Conservation (phyloP, 352 stramenopile species). For the Aphanomyces stellatus region DNA sequence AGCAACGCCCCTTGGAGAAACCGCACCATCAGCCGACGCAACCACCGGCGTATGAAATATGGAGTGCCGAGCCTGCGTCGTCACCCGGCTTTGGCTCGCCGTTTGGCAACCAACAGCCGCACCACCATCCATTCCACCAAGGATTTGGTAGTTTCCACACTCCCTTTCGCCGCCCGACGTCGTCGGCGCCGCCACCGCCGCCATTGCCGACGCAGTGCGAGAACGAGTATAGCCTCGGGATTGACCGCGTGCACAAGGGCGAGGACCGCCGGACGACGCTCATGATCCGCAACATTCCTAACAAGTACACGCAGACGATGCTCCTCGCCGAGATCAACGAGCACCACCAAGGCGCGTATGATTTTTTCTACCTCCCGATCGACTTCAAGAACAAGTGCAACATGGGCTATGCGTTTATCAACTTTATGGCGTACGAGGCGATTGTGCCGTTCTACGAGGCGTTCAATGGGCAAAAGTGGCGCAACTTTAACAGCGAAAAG, state of each 20-base stretch:
- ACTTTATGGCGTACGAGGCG: slow-evolving; percentile 90
- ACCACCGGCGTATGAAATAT: neutral
- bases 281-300: slow-evolving; percentile 99
- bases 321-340: slow-evolving; percentile 95
- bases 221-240: slow-evolving; percentile 68
- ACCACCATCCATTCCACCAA: neutral
- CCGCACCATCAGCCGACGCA: neutral
- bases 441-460: slow-evolving; percentile 78
- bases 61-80: neutral
- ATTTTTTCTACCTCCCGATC: slow-evolving; percentile 99
- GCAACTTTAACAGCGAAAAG: slow-evolving; percentile 99
- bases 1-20: neutral
- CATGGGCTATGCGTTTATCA: slow-evolving; percentile 99
- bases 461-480: slow-evolving; percentile 89
- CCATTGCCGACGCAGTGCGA: slow-evolving; percentile 27
- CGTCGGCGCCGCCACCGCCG: neutral
- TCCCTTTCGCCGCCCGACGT: neutral
- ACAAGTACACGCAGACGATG: slow-evolving; percentile 99
- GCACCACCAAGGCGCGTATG: slow-evolving; percentile 87
- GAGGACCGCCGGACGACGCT: slow-evolving; percentile 95
- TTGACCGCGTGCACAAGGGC: slow-evolving; percentile 66
- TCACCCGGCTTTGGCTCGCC: neutral
- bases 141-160: neutral
- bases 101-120: neutral
- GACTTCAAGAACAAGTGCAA: slow-evolving; percentile 99